These are phyloP conservation scores for Fusarium dlaminii DNA, from an alignment of 2,329 filamentous ascomycete genomes.

Conservation along the genomic window DNA sequence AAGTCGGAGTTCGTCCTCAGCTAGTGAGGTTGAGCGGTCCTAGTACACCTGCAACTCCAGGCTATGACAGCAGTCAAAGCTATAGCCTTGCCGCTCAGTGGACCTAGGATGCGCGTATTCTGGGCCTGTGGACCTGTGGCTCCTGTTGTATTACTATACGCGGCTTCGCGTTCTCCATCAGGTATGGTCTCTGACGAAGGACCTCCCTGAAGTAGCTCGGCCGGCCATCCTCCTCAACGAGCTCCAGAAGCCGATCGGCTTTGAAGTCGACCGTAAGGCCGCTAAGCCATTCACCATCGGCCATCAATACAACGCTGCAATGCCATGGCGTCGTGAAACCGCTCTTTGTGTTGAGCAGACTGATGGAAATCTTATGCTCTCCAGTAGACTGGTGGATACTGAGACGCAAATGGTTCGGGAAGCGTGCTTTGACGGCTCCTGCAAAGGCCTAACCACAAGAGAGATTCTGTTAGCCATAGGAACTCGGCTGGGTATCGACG, in stretches of 20 bases:
- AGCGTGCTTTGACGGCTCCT: constrained; percentile 37
- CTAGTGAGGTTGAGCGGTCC: neutral
- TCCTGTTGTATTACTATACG: neutral
- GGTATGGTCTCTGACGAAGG: neutral
- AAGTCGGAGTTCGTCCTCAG: neutral
- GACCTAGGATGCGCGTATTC: neutral
- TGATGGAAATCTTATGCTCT: constrained; percentile 41
- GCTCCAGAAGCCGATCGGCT: neutral
- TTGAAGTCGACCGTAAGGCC: neutral
- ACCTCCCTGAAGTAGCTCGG: neutral
- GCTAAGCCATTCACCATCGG: neutral
- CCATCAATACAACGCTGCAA: constrained; percentile 27
- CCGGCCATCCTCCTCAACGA: neutral
- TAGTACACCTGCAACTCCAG: neutral
- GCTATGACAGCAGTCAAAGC: neutral
- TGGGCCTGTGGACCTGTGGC: neutral
- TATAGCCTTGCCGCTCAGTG: neutral
- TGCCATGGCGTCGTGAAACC: constrained; percentile 48
- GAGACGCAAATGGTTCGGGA: constrained; percentile 42
- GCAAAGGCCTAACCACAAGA: constrained; percentile 41
- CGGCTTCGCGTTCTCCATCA: neutral
- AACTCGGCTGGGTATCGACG: fast-evolving
- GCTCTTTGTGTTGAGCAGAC: constrained; percentile 45
- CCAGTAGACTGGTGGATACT: constrained; percentile 44
- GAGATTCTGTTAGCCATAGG: neutral